phyloP scores from a whole-genome alignment of 2,329 filamentous ascomycete genomes.

The Berkeleyomyces rouxiae region DNA sequence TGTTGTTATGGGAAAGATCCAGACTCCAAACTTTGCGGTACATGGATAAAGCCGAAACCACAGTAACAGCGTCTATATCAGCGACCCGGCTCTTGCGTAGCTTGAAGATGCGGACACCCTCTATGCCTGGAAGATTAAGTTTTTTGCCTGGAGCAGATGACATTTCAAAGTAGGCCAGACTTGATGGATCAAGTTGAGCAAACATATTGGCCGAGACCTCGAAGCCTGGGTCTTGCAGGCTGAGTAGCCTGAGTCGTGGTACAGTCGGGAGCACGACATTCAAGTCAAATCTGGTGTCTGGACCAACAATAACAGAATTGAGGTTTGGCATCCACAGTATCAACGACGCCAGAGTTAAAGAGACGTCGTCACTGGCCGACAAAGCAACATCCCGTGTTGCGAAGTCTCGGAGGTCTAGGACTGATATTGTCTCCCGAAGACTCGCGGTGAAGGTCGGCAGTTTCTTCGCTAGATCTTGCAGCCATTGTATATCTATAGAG shows the following conservation, averaged over 20 bases:
- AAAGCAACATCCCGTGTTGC: conserved; percentile 2
- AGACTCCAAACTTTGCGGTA: conserved; percentile 36
- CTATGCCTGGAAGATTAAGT: conserved; percentile 28
- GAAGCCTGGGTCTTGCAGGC: background rate
- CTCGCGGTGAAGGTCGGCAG: background rate
- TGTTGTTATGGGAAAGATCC: conserved; percentile 34
- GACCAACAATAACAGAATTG: background rate
- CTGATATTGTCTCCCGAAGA: conserved; percentile 6
- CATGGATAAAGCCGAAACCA: conserved; percentile 18
- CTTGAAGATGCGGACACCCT: conserved; percentile 36
- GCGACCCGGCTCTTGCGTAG: conserved; percentile 30
- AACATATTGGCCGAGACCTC: conserved; percentile 20
- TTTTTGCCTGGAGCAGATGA: conserved; percentile 36
- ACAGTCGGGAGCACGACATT: conserved; percentile 1
- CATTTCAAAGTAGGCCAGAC: conserved; percentile 27
- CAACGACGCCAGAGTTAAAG: background rate
- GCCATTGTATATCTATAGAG: conserved; percentile 6
- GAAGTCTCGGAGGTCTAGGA: conserved; percentile 8
- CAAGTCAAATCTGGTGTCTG: conserved; percentile 5
- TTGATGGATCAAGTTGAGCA: conserved; percentile 20
- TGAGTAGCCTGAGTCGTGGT: background rate
- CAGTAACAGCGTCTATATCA: conserved; percentile 21
- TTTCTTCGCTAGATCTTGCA: background rate
- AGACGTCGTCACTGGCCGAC: background rate
- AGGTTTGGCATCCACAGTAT: conserved; percentile 7